Evolutionary conservation across 305 asterid genomes (phyloP), one percentile per base, ranked within the genome.

Genomic region (Fraxinus greggii): DNA sequence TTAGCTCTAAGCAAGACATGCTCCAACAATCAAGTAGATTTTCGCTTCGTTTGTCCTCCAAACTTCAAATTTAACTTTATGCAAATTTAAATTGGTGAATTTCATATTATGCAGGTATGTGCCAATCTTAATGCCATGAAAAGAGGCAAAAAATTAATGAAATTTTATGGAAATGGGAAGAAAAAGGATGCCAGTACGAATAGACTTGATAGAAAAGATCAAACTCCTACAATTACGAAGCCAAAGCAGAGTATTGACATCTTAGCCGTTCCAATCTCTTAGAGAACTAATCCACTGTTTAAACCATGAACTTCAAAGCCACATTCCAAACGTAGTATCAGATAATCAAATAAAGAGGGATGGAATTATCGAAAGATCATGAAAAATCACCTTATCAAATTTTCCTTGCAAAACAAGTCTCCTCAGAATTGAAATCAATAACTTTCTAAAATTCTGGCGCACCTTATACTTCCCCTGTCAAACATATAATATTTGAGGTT

Each of bases 341-440:
- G 54, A 82, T 19, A 26, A 26, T 67, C 36, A 67, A 28, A 67
- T 26, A 26, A 26, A 26, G 33, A 24, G 74, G 35, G 15, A 28
- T 26, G 36, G 74, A 5, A 28, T 12, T 10, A 51, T 26, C 19
- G 26, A 28, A 51, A 81, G 51, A 67, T 38, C 42, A 5, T 73
- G 79, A 48, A 74, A 32, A 38, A 73, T 67, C 42, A 80, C 96
- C 96, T 85, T 90, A 80, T 86, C 92, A 75, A 92, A 76, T 76
- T 83, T 89, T 75, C 89, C 93, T 83, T 88, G 88, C 75, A 61
- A 28, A 67, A 89, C 87, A 40, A 90, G 90, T 84, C 82, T 88
- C 82, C 89, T 80, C 87, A 92, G 79, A 88, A 85, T 90, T 17
- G 89, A 40, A 77, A 85, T 78, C 81, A 92, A 78, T 59, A 79